A percentile compares a stretch with the other conserved stretches of the same genome.
These are phyloP conservation scores for Fomes fomentarius DNA, from an alignment of 1,284 basidiomycete genomes.

Conservation along the genomic window DNA sequence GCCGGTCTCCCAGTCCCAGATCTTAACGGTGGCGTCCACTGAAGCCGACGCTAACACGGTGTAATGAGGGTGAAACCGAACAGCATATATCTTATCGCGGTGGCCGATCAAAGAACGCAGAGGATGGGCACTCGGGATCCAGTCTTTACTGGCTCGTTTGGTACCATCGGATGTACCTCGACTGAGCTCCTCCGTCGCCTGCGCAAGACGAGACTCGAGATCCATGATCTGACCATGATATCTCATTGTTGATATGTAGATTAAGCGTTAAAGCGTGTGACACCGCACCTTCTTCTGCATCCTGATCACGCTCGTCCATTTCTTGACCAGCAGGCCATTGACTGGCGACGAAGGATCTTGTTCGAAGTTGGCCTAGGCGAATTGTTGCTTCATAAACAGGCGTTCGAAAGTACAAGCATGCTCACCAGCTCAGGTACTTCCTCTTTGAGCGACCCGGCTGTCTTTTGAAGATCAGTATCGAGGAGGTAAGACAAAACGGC, in stretches of 20 bases:
- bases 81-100: neutral
- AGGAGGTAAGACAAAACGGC: neutral
- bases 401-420: neutral
- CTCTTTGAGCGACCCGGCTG: neutral
- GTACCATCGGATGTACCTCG: neutral
- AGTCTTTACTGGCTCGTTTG: neutral
- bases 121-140: neutral
- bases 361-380: neutral
- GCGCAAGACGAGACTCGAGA: neutral
- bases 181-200: neutral
- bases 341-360: neutral
- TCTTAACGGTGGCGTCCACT: constrained; percentile 43
- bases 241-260: neutral
- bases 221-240: neutral
- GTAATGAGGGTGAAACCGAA: neutral
- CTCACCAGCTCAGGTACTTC: neutral
- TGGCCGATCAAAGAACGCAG: neutral
- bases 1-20: constrained; percentile 84
- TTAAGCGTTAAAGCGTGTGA: neutral
- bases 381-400: neutral
- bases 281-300: neutral
- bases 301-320: neutral
- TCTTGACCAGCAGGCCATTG: neutral
- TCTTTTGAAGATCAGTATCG: neutral
- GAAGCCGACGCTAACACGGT: neutral